Conservation (phyloP, 441 rosid genomes). For the Populus hybrid region DNA sequence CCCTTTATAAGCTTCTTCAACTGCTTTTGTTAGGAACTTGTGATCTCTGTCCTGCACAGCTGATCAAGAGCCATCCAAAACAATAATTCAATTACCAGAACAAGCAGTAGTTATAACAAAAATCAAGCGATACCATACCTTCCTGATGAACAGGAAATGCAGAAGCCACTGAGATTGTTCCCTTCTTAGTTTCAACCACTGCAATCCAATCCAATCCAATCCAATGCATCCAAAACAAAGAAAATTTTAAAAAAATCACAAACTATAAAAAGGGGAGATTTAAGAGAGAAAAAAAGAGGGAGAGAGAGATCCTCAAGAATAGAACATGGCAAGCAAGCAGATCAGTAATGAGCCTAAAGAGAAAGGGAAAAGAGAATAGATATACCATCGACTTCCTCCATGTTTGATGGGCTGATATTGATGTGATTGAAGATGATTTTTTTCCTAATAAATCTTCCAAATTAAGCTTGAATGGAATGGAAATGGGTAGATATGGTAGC, state of each 20-base stretch:
- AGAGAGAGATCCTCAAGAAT: background rate
- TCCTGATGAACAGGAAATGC: background rate
- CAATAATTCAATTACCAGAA: background rate
- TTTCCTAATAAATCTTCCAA: background rate
- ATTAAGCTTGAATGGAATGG: background rate
- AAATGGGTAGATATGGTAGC: background rate
- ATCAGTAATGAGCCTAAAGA: background rate
- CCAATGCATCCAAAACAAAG: background rate
- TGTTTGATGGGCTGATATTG: background rate
- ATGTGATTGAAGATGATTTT: too few species aligned
- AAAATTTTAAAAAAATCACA: background rate
- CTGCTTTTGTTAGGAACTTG: background rate
- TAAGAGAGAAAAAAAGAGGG: background rate
- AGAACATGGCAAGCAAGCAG: background rate
- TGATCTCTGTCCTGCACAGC: background rate
- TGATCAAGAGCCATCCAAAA: background rate
- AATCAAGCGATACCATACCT: background rate
- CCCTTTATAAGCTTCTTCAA: constrained; percentile 3
- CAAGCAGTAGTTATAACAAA: background rate
- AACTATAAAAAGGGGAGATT: background rate
- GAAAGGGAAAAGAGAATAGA: background rate
- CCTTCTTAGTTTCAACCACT: background rate
- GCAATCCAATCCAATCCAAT: background rate
- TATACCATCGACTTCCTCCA: background rate
- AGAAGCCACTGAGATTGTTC: background rate